Percentiles rank a stretch among this genome's conserved stretches.
Evolutionary conservation across 2,329 filamentous ascomycete species (phyloP).

Genomic region (Xylaria sp.): DNA sequence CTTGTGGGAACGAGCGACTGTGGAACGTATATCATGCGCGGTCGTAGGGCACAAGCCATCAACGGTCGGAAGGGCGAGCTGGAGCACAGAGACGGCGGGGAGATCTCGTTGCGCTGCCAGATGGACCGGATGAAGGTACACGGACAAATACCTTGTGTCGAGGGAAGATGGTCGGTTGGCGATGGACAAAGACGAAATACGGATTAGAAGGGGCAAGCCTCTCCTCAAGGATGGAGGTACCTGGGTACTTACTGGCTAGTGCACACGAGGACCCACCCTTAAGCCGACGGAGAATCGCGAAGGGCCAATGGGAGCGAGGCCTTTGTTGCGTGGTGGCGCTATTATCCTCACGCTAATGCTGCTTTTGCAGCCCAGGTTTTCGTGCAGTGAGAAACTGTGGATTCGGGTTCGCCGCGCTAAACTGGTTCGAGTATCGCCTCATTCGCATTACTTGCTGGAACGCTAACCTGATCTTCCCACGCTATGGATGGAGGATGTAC

Average conservation of each 20-base stretch:
- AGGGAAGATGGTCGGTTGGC: slow-evolving; percentile 4
- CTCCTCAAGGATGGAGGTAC: not conserved
- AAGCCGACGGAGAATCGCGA: not conserved
- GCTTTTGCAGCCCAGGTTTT: not conserved
- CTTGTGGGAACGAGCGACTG: slow-evolving; percentile 19
- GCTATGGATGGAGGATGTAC: no score
- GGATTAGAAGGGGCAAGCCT: slow-evolving; percentile 7
- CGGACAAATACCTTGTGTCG: not conserved
- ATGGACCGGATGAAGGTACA: slow-evolving; percentile 9
- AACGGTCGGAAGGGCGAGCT: slow-evolving; percentile 6
- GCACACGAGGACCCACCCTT: not conserved
- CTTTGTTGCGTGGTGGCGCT: not conserved
- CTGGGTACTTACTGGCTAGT: not conserved
- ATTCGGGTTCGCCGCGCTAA: not conserved
- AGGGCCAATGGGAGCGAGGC: not conserved
- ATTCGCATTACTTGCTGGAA: not conserved
- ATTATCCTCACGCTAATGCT: not conserved
- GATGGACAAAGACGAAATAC: not conserved
- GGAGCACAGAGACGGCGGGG: not conserved
- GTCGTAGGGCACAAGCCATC: slow-evolving; percentile 2
- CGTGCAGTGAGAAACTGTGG: not conserved
- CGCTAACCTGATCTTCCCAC: not conserved
- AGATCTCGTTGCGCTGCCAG: slow-evolving; percentile 22
- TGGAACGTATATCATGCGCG: slow-evolving; percentile 9
- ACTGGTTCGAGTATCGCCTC: not conserved